A percentile compares a stretch with the other conserved stretches of the same genome.
Conservation (phyloP, 2,329 filamentous ascomycete genomes). For the Talaromyces amestolkiae region DNA sequence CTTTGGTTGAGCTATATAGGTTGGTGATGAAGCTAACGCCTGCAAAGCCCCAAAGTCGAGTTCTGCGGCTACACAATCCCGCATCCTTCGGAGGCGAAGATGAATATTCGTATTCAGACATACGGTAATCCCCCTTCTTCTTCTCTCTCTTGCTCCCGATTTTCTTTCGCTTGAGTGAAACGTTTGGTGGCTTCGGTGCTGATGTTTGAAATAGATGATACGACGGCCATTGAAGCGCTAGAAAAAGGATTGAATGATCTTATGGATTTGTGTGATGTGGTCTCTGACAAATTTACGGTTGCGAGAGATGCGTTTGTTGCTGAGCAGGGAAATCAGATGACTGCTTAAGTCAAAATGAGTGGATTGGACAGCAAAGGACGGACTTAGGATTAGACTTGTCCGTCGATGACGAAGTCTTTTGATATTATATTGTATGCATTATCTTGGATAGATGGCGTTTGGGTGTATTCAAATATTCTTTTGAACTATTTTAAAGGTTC, state of each 20-base stretch:
- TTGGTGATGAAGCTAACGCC: constrained; percentile 16
- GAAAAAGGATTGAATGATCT: constrained; percentile 87
- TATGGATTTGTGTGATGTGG: constrained; percentile 87
- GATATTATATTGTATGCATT: constrained; percentile 1
- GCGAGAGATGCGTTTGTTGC: constrained; percentile 62
- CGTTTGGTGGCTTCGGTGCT: not conserved
- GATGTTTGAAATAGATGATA: constrained; percentile 54
- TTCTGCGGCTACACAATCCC: constrained; percentile 98
- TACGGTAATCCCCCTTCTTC: constrained; percentile 65
- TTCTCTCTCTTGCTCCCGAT: not conserved
- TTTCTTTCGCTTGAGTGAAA: not conserved
- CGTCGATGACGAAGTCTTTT: not conserved
- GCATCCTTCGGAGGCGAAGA: constrained; percentile 90
- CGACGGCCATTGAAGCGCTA: constrained; percentile 77
- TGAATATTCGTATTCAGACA: constrained; percentile 97
- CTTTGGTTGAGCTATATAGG: no score
- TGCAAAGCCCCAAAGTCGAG: constrained; percentile 79
- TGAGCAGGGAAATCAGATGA: constrained; percentile 35
- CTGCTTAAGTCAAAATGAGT: constrained; percentile 23
- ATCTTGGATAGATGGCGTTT: constrained; percentile 12
- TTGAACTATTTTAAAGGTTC: not conserved
- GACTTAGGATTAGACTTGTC: not conserved
- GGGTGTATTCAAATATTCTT: not conserved
- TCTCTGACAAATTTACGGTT: constrained; percentile 80
- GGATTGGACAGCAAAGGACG: not conserved